Percentiles rank a stretch among this genome's conserved stretches.
Conservation (phyloP, 2,329 filamentous ascomycete genomes). For the Ceratocystis lukuohia region DNA sequence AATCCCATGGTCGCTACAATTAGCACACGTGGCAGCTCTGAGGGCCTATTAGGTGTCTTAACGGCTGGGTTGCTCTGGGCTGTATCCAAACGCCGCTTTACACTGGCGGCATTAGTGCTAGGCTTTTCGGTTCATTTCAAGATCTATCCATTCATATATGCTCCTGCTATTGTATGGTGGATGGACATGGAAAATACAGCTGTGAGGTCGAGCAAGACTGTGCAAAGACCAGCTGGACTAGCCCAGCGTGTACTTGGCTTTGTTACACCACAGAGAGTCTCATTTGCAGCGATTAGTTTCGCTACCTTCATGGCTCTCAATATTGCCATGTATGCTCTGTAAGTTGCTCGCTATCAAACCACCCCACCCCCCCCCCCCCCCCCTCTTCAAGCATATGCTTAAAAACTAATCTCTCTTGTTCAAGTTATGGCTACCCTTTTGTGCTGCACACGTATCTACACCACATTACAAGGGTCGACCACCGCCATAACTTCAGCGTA, state of each 20-base stretch:
- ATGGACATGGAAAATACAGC: slow-evolving; percentile 45
- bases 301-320: slow-evolving; percentile 64
- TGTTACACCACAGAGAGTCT: slow-evolving; percentile 40
- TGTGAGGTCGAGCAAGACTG: slow-evolving; percentile 5
- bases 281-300: slow-evolving; percentile 51
- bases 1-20: slow-evolving; percentile 98
- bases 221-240: slow-evolving; percentile 13
- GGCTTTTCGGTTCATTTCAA: slow-evolving; percentile 91
- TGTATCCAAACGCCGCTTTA: slow-evolving; percentile 47
- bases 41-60: slow-evolving; percentile 75
- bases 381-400: neutral
- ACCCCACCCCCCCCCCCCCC: neutral
- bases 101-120: slow-evolving; percentile 58
- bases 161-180: slow-evolving; percentile 67
- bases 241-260: slow-evolving; percentile 29
- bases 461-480: slow-evolving; percentile 83
- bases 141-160: slow-evolving; percentile 97
- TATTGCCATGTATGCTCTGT: slow-evolving; percentile 61
- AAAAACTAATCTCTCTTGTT: slow-evolving; percentile 16
- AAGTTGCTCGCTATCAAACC: slow-evolving; percentile 26
- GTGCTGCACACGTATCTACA: slow-evolving; percentile 84
- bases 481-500: slow-evolving; percentile 95
- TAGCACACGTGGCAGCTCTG: slow-evolving; percentile 85
- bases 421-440: slow-evolving; percentile 66
- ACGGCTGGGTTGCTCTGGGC: slow-evolving; percentile 77